Conservation (phyloP, 345 rosid species). For the Populus alba region DNA sequence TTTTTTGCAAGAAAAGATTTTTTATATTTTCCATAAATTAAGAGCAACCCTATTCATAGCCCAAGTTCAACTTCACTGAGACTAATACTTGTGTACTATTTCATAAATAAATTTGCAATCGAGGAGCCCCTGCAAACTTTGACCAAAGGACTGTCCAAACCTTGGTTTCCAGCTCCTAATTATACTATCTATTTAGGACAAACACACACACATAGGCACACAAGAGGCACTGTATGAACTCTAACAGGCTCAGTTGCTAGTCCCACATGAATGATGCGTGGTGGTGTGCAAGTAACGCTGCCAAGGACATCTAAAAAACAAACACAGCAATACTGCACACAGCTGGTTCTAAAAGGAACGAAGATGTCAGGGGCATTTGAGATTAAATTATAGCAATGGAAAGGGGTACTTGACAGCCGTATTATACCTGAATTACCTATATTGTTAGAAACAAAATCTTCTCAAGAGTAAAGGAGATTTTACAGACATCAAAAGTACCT, state of each 20-base stretch:
- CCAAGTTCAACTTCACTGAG: neutral
- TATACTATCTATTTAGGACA: neutral
- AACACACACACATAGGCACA: neutral
- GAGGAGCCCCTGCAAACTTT: neutral
- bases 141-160: neutral
- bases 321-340: neutral
- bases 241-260: neutral
- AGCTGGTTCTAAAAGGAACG: neutral
- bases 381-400: neutral
- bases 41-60: neutral
- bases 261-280: neutral
- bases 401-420: neutral
- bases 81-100: neutral
- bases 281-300: neutral
- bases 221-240: neutral
- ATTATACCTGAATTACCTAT: neutral
- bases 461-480: neutral
- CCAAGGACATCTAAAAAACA: neutral
- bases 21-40: neutral
- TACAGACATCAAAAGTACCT: conserved; percentile 43
- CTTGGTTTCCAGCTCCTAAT: neutral
- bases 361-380: neutral
- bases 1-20: neutral
- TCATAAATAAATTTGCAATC: neutral
- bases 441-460: neutral